These are phyloP conservation scores for Vachellia pachyceras DNA, from an alignment of 306 rosid species.

Conservation along the genomic window DNA sequence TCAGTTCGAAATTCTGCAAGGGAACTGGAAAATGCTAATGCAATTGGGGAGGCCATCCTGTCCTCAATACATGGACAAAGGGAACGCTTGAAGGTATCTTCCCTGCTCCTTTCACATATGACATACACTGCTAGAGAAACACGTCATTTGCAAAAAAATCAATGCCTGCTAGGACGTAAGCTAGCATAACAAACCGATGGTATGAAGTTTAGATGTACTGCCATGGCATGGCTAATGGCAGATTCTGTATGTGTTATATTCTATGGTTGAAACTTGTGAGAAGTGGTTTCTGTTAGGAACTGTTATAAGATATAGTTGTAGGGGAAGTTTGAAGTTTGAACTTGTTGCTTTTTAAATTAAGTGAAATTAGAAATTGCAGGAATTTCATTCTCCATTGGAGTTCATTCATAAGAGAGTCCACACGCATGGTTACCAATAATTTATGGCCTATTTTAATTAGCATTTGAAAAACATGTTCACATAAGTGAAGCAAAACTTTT, in stretches of 20 bases:
- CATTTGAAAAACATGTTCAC: no score
- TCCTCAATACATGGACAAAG: slow-evolving; percentile 77
- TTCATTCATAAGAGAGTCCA: background rate
- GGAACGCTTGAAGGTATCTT: slow-evolving; percentile 86
- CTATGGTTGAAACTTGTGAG: background rate
- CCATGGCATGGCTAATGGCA: background rate
- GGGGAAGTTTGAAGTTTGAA: background rate
- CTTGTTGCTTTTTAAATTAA: background rate
- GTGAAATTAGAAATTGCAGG: background rate
- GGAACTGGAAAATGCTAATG: slow-evolving; percentile 78
- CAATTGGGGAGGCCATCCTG: slow-evolving; percentile 81
- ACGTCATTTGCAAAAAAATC: background rate
- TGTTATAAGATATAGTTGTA: background rate
- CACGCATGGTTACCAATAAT: background rate
- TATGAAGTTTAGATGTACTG: slow-evolving; percentile 9
- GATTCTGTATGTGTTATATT: background rate
- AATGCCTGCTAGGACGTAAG: background rate
- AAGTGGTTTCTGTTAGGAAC: background rate
- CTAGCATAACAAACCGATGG: background rate
- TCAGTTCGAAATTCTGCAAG: slow-evolving; percentile 72
- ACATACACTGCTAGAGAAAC: slow-evolving; percentile 22
- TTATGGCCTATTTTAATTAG: background rate
- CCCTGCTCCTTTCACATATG: background rate
- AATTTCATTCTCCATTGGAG: slow-evolving; percentile 7
- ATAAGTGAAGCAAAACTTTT: no score